A percentile compares a stretch with the other conserved stretches of the same genome.
Evolutionary conservation across 169 alveolate genomes (phyloP).

Genomic region (Toxoplasma gondii): DNA sequence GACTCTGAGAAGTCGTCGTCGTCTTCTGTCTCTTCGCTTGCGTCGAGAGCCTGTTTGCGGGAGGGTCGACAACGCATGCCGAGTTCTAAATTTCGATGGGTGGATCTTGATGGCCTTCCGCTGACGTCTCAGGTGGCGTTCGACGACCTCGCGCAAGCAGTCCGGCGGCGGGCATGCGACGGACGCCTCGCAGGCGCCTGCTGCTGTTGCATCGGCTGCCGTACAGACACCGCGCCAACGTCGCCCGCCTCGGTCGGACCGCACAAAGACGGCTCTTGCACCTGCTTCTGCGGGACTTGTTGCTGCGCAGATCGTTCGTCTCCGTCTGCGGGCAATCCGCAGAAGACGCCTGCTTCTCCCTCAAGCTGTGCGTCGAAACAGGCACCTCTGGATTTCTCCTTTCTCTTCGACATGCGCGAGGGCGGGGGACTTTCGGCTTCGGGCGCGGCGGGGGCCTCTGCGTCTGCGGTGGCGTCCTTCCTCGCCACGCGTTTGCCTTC

Average conservation of each 20-base stretch:
- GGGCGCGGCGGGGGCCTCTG: neutral
- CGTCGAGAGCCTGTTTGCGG: neutral
- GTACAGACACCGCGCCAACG: neutral
- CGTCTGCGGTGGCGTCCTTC: neutral
- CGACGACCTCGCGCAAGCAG: constrained; percentile 45
- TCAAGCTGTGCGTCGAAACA: neutral
- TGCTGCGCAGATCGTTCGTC: neutral
- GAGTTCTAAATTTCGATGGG: neutral
- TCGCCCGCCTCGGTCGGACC: neutral
- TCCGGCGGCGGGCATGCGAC: constrained; percentile 47
- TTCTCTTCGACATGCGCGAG: neutral
- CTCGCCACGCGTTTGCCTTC: constrained; percentile 20
- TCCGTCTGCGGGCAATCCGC: neutral
- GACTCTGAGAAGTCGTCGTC: no score
- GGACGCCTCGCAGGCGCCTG: constrained; percentile 40
- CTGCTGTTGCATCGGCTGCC: constrained; percentile 49
- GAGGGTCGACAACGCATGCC: neutral
- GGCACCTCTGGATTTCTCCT: neutral
- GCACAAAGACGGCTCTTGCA: neutral
- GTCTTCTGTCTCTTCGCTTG: neutral
- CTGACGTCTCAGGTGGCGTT: constrained; percentile 35
- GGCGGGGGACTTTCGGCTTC: neutral
- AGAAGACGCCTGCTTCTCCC: neutral
- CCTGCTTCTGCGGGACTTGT: neutral
- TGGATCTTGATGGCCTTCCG: constrained; percentile 1